phyloP scores from a whole-genome alignment of 2,329 filamentous ascomycete species.

The Harringtonia aguacate region DNA sequence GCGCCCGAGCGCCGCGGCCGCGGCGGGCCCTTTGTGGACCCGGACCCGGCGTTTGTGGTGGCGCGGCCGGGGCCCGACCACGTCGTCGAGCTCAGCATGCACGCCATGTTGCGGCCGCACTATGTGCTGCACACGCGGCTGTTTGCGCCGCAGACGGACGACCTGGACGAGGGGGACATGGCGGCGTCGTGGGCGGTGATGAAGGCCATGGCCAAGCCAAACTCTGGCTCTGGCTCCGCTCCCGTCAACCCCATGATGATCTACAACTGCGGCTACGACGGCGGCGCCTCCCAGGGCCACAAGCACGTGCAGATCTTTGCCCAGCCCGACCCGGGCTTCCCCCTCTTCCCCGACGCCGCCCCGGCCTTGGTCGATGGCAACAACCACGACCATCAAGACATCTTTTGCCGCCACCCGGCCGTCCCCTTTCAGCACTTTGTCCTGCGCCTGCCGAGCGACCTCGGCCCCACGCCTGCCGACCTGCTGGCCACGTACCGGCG shows the following conservation, averaged over 20 bases:
- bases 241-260: slow-evolving; percentile 22
- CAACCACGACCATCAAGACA: slow-evolving; percentile 6
- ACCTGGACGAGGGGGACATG: slow-evolving; percentile 24
- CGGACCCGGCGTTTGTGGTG: slow-evolving; percentile 20
- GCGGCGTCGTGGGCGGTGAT: slow-evolving; percentile 25
- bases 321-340: slow-evolving; percentile 15
- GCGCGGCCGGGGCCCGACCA: slow-evolving; percentile 16
- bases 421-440: slow-evolving; percentile 14
- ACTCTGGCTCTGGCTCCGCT: not conserved
- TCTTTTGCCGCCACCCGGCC: slow-evolving; percentile 6
- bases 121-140: slow-evolving; percentile 26
- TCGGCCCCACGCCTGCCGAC: slow-evolving; percentile 1
- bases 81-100: slow-evolving; percentile 25
- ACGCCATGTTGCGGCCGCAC: slow-evolving; percentile 22
- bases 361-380: not conserved
- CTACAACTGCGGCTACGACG: slow-evolving; percentile 32
- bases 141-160: slow-evolving; percentile 24
- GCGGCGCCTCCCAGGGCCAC: slow-evolving; percentile 30
- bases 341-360: slow-evolving; percentile 13
- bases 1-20: slow-evolving; percentile 15
- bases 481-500: slow-evolving; percentile 12
- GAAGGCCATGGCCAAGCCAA: slow-evolving; percentile 12
- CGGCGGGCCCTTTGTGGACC: slow-evolving; percentile 17
- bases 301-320: slow-evolving; percentile 33
- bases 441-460: slow-evolving; percentile 5